Base-by-base conservation (phyloP, 371 early-diverging fungal genomes). In the Coemansia sp. region DNA sequence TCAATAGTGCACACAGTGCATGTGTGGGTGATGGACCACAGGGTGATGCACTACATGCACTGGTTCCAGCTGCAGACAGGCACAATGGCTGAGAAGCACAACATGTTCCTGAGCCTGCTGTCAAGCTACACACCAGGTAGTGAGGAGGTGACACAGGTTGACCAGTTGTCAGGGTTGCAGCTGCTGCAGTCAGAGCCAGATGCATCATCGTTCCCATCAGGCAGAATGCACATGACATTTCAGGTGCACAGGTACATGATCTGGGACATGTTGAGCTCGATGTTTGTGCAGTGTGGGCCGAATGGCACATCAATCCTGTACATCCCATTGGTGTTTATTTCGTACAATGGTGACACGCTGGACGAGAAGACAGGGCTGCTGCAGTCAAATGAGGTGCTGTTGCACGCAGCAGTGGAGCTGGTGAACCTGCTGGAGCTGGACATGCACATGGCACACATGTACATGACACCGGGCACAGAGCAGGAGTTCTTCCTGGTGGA, bases 21-120 rank as follows among this genome's bases (percentile, higher is more conserved):
- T 51, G 89, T 94, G 55, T 98, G 99, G 99, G 94, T 97, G 65
- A 89, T 93, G 90, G 92, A 95, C 72, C 87, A 88, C 54, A 88
- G 88, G 46, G 95, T 96, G 43, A 94, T 94, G 53, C 98, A 99
- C 83, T 99, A 94, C 79, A 96, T 97, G 38, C 99, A 99, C 82
- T 97, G 97, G 97, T 99, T 99, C 89, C 99, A 99, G 84, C 99
- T 98, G 64, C 91, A 94, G 86, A 99, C 95, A 14, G 97, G 92
- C 61, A 85, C 94, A 54, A 99, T 98, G 52, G 99, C 99, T 62
- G 97, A 97, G 84, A 99, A 99, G 87, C 99, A 99, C 82, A 98
- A 99, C 84, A 87, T 92, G 51, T 98, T 98, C 88, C 82, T 97
- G 77, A 86, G 90, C 29, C 81, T 98, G 49, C 90, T 91, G 77